These are phyloP conservation scores for Macrolepiota fuliginosa DNA, from an alignment of 768 basidiomycete species.

Conservation along the genomic window DNA sequence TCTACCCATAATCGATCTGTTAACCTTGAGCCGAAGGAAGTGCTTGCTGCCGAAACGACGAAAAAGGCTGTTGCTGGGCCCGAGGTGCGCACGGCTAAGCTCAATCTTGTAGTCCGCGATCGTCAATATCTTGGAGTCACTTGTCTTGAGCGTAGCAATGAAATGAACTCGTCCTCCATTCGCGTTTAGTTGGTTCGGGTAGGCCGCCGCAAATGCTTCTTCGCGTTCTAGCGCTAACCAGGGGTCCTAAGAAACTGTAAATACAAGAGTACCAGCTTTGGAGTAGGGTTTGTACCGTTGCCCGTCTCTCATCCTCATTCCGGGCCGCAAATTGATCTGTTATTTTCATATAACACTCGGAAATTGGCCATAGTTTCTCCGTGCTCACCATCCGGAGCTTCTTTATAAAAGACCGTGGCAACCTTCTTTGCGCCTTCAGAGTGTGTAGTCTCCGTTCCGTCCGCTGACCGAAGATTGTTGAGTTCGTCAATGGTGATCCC, in stretches of 20 bases:
- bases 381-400: neutral
- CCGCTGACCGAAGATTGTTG: neutral
- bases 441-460: neutral
- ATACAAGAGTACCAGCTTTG: neutral
- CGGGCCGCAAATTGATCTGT: neutral
- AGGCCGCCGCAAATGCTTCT: slow-evolving; percentile 39
- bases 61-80: slow-evolving; percentile 53
- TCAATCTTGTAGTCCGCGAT: slow-evolving; percentile 31
- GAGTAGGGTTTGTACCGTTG: slow-evolving; percentile 16
- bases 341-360: neutral
- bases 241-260: slow-evolving; percentile 40
- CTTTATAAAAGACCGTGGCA: neutral
- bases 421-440: slow-evolving; percentile 3
- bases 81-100: slow-evolving; percentile 48
- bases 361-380: neutral
- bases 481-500: slow-evolving; percentile 26
- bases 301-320: slow-evolving; percentile 23
- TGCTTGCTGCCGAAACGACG: slow-evolving; percentile 64
- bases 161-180: slow-evolving; percentile 59
- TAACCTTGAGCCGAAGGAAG: slow-evolving; percentile 50
- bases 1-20: slow-evolving; percentile 29
- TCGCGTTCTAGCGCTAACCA: slow-evolving; percentile 66
- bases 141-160: slow-evolving; percentile 30
- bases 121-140: slow-evolving; percentile 14
- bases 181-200: slow-evolving; percentile 15